Evolutionary conservation across 805 yeast genomes (phyloP).

Genomic region (Barnettozyma siamensis): DNA sequence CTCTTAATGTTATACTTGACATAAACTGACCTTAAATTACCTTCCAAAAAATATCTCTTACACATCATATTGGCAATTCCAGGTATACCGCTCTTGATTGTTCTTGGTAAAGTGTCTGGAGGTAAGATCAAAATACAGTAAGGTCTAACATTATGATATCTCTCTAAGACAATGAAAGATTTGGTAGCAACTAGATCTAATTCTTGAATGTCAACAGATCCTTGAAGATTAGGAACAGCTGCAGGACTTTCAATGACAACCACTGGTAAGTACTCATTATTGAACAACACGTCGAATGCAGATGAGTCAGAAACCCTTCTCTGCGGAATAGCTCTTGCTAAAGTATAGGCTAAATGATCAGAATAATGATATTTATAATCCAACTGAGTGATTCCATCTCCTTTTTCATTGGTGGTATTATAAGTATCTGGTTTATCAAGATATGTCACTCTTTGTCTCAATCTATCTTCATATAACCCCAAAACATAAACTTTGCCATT

Average conservation of each 20-base stretch:
- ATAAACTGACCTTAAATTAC: slow-evolving; percentile 71
- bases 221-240: slow-evolving; percentile 31
- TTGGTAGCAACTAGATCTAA: slow-evolving; percentile 46
- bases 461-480: slow-evolving; percentile 88
- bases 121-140: slow-evolving; percentile 79
- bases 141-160: slow-evolving; percentile 67
- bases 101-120: slow-evolving; percentile 77
- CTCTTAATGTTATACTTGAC: slow-evolving; percentile 71
- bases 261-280: slow-evolving; percentile 72
- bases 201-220: slow-evolving; percentile 30
- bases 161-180: slow-evolving; percentile 40
- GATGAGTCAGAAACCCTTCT: slow-evolving; percentile 84
- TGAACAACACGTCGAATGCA: slow-evolving; percentile 77
- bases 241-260: slow-evolving; percentile 73
- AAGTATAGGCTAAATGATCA: slow-evolving; percentile 77
- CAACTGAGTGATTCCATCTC: slow-evolving; percentile 10
- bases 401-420: slow-evolving; percentile 16
- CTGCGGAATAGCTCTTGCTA: slow-evolving; percentile 62
- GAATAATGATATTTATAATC: slow-evolving; percentile 69
- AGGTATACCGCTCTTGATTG: slow-evolving; percentile 75
- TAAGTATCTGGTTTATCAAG: slow-evolving; percentile 36
- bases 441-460: slow-evolving; percentile 71
- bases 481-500: slow-evolving; percentile 84
- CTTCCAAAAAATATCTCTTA: slow-evolving; percentile 70
- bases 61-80: slow-evolving; percentile 91